These are phyloP conservation scores for Kwoniella sp. DNA, from an alignment of 768 basidiomycete genomes.

Conservation along the genomic window DNA sequence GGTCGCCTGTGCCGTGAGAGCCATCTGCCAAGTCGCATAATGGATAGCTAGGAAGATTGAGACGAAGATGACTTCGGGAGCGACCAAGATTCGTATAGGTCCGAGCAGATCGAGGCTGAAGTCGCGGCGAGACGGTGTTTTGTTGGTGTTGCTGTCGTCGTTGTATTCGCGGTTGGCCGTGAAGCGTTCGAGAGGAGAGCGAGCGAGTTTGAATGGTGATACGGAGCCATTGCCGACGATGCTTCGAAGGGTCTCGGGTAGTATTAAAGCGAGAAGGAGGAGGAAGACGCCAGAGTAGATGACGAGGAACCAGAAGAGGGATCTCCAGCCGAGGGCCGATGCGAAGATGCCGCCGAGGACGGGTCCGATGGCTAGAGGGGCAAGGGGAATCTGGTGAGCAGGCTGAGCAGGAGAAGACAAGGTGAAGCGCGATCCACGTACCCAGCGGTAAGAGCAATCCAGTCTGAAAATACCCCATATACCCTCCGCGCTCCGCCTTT, in stretches of 20 bases:
- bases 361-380: conserved; percentile 25
- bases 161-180: conserved; percentile 30
- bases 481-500: conserved; percentile 72
- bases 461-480: conserved; percentile 66
- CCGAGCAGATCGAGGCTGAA: conserved; percentile 7
- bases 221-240: conserved; percentile 53
- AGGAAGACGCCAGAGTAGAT: conserved; percentile 40
- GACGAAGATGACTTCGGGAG: conserved; percentile 48
- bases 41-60: conserved; percentile 48
- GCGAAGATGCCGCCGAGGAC: conserved; percentile 57
- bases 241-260: conserved; percentile 60
- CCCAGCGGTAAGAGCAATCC: conserved; percentile 33
- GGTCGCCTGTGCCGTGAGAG: conserved; percentile 57
- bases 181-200: conserved; percentile 28
- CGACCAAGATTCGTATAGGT: conserved; percentile 32
- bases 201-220: conserved; percentile 37
- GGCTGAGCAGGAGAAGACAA: background rate
- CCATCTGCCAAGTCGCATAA: conserved; percentile 47
- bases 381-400: background rate
- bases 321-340: conserved; percentile 66
- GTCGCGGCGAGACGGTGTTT: background rate
- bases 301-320: conserved; percentile 52
- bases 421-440: background rate
- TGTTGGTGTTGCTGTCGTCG: conserved; percentile 26
- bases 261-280: conserved; percentile 58